A percentile compares a stretch with the other conserved stretches of the same genome.
phyloP scores from a whole-genome alignment of 225 moss, liverwort and hornwort species.

The Bryoerythrophyllum caledonicum region DNA sequence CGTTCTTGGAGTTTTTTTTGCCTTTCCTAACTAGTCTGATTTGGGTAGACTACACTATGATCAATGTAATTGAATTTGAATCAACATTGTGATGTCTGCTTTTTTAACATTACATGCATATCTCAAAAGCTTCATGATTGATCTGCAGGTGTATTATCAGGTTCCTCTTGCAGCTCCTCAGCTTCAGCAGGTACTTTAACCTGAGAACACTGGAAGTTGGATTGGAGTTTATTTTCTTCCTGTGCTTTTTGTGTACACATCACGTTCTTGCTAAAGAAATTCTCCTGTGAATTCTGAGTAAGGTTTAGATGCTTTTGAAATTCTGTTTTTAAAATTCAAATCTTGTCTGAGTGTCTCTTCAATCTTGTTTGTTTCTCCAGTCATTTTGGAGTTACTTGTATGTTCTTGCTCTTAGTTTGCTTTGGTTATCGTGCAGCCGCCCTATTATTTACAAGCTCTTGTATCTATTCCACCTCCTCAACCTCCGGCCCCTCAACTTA shows the following conservation, averaged over 20 bases:
- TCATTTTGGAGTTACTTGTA: too few relatives aligned
- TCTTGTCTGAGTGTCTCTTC: too few relatives aligned
- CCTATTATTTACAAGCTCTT: slow-evolving; percentile 57
- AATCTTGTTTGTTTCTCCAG: slow-evolving; percentile 12
- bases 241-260: too few relatives aligned
- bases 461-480: slow-evolving; percentile 58
- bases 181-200: slow-evolving; percentile 70
- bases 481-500: slow-evolving; percentile 59
- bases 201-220: slow-evolving; percentile 7
- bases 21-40: too few relatives aligned
- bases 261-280: neutral
- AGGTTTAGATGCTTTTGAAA: neutral
- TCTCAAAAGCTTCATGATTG: neutral
- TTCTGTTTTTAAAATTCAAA: neutral
- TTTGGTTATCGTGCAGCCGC: slow-evolving; percentile 54
- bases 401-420: too few relatives aligned
- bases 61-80: too few relatives aligned
- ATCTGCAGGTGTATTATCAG: slow-evolving; percentile 73
- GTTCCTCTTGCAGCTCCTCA: slow-evolving; percentile 66
- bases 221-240: neutral
- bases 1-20: too few relatives aligned
- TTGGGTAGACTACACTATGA: too few relatives aligned
- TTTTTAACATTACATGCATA: neutral
- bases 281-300: neutral
- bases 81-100: too few relatives aligned